These are phyloP conservation scores for Chrysopogon serrulatus DNA, from an alignment of 176 grass and related monocot species.

Conservation along the genomic window DNA sequence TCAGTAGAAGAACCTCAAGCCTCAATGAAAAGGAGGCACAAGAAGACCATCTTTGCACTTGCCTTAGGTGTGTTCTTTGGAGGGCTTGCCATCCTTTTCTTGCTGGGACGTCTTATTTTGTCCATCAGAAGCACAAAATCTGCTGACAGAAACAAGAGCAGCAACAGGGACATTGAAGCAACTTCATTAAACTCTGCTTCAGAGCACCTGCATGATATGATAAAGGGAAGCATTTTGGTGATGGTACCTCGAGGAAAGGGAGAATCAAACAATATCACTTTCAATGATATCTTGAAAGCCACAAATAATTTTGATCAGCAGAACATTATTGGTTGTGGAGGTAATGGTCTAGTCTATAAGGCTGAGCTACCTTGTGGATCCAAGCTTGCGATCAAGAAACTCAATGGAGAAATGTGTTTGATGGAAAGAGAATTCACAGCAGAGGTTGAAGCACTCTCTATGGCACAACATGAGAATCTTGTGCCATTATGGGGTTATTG, in stretches of 20 bases:
- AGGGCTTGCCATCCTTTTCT: conserved; percentile 41
- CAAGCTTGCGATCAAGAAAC: conserved; percentile 80
- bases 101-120: conserved; percentile 46
- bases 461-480: conserved; percentile 75
- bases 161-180: conserved; percentile 31
- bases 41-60: conserved; percentile 44
- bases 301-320: conserved; percentile 86
- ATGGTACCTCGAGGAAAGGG: conserved; percentile 54
- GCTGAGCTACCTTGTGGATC: conserved; percentile 58
- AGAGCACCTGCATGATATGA: conserved; percentile 20
- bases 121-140: conserved; percentile 29
- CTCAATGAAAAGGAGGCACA: conserved; percentile 3
- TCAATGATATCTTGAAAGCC: conserved; percentile 68
- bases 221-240: conserved; percentile 51
- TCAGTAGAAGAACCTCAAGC: background rate
- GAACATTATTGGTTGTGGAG: conserved; percentile 85
- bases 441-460: conserved; percentile 74
- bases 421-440: conserved; percentile 85
- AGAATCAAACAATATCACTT: conserved; percentile 47
- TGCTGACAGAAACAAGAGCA: conserved; percentile 29
- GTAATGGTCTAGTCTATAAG: conserved; percentile 81
- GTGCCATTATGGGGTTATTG: conserved; percentile 80
- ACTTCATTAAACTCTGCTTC: conserved; percentile 53
- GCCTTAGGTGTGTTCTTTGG: conserved; percentile 69
- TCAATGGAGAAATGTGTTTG: conserved; percentile 71